These are phyloP conservation scores for Silene latifolia DNA, from an alignment of 148 eudicot genomes.

Conservation along the genomic window DNA sequence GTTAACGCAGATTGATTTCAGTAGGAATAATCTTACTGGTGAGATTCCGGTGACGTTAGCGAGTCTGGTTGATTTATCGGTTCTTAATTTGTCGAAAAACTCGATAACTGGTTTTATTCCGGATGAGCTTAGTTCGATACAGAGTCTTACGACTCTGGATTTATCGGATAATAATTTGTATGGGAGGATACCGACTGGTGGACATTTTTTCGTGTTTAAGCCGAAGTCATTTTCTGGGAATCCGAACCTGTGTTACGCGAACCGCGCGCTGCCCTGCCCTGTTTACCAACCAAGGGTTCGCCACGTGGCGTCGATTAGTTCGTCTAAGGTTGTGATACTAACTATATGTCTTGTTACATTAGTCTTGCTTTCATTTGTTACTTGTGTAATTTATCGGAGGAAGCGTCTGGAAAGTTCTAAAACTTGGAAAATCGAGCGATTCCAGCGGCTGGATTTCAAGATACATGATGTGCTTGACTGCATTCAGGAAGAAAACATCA, in stretches of 20 bases:
- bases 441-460: constrained; percentile 67
- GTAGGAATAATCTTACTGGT: constrained; percentile 39
- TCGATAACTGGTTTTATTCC: constrained; percentile 48
- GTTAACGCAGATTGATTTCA: constrained; percentile 41
- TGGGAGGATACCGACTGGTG: constrained; percentile 37
- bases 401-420: constrained; percentile 43
- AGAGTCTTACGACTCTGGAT: constrained; percentile 36
- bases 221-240: constrained; percentile 42
- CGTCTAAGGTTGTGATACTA: constrained; percentile 31
- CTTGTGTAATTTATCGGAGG: constrained; percentile 27
- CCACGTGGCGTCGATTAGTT: constrained; percentile 20
- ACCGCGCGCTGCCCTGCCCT: constrained; percentile 31
- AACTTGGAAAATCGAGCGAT: constrained; percentile 71
- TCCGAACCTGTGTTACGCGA: constrained; percentile 41
- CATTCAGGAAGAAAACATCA: constrained; percentile 73
- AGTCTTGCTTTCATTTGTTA: constrained; percentile 23
- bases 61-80: constrained; percentile 21
- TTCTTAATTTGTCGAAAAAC: constrained; percentile 40
- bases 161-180: constrained; percentile 49
- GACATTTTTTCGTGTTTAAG: constrained; percentile 42
- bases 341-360: constrained; percentile 26
- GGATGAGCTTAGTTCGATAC: constrained; percentile 19
- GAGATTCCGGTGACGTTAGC: constrained; percentile 36
- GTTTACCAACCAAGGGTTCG: constrained; percentile 12
- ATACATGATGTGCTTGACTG: constrained; percentile 65